Evolutionary conservation across 2,329 filamentous ascomycete species (phyloP), one percentile per base, ranked within the genome.

Genomic region (Tolypocladium tundrense): DNA sequence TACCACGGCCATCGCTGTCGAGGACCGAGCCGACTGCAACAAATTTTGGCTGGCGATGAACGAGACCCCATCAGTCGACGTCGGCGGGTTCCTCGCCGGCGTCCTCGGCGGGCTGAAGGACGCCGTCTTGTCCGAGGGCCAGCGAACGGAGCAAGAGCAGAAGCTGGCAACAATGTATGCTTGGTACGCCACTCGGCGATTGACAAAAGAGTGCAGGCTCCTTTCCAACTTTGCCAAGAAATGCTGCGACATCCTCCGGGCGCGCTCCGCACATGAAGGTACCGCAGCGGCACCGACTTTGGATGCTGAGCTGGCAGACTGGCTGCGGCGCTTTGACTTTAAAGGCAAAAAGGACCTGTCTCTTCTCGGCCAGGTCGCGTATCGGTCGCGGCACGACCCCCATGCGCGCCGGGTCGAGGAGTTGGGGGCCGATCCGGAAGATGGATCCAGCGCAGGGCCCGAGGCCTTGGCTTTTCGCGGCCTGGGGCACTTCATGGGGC

Each of bases 21-120:
- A 80, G 59, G 65, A 72, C 0, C 59, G 50, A 0, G 42, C 62
- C 1, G 58, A 70, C 0, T 61, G 62, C n/a, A 70, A 69, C 55
- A 65, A 69, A 2, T 77, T 78, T 43, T 79, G 77, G 73, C 54
- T 79, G 9, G 72, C 78, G 3, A 71, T 70, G 1, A 81, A 80
- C 58, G 14, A 39, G 2, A 59, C 61, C 11, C 61, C 63, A 1
- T 41, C 62, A 0, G 39, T 58, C 1, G 63, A 62, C n/a, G 68
- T 69, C 9, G 51, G 60, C 0, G 27, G 19, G 0, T 77, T 77
- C 48, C 63, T 78, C 0, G 31, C 39, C 0, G 52, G 50, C 1
- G 48, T 68, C 4, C 64, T 78, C 1, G 27, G 41, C 1, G 4
- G 45, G 1, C 50, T 68, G 2, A 53, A 43, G 13, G 16, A 16